Base-by-base conservation (phyloP, 1,139 yeast species). In the Kodamaea sp. region DNA sequence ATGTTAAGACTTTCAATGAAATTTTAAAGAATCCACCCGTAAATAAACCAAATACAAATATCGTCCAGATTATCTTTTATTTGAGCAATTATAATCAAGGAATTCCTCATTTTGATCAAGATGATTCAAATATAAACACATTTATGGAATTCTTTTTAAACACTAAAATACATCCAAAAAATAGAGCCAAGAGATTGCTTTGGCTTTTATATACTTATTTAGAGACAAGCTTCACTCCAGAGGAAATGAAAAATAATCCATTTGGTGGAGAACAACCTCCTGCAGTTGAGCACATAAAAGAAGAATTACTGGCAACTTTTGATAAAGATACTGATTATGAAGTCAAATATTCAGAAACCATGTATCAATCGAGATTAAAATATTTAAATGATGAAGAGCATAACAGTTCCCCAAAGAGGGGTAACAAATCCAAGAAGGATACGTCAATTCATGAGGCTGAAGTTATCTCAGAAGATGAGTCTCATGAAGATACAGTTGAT, bases 171-270 rank as follows among this genome's bases (percentile, higher is more conserved):
- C 68, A 65, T 45, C 87, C 95, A 4, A 61, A 58, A 29, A 80
- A 79, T 45, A 71, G 96, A 46, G 89, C 88, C 2, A 65, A 70
- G 37, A 72, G 92, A 27, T 81, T 92, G 50, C 61, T 92, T 44
- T 92, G 97, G 97, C 63, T 92, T 31, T 59, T 87, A 43, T 88
- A 87, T 66, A 75, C 88, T 2, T 85, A 84, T 53, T 65, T 85
- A 47, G 96, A 92, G 55, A 84, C 96, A 0, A 72, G 75, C 43
- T 69, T 84, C 46, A 60, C 73, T 0, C 65, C 70, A 1, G 80
- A 73, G 28, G 78, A 77, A 42, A 59, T 88, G 15, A 60, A 62
- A 2, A 41, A 53, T 2, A 85, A 85, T 50, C 92, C 96, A 3
- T 89, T 87, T 58, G 82, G 84, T 20, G 57, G 63, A 3, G 62